Base-by-base conservation (phyloP, 2,329 filamentous ascomycete genomes). In the Phyllosticta citriasiana region DNA sequence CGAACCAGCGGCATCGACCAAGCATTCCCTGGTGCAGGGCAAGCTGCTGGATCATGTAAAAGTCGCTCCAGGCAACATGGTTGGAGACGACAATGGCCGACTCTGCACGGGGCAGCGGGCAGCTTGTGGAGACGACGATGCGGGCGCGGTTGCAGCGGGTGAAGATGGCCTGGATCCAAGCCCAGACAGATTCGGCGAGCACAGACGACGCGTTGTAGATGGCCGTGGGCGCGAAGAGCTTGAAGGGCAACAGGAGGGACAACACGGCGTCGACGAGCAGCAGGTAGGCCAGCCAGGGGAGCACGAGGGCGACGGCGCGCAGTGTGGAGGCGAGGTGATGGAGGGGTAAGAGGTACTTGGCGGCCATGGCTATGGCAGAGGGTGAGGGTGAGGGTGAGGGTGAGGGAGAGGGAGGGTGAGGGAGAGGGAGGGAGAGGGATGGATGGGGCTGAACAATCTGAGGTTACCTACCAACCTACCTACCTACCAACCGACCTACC, bases 31-130 rank as follows among this genome's bases (percentile, higher is more conserved):
- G 72, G 52, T 74, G 74, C 55, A 79, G 66, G 14, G 83, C 83
- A 52, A 85, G 71, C 47, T 79, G 78, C 71, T 87, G 83, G 64
- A 86, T 82, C 76, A 85, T 79, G 73, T 85, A 87, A 68, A 87
- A 85, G 70, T 86, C 84, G 61, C 78, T 76, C 84, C 83, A 86
- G 57, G 77, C 78, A 50, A 84, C 79, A 71, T 86, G 84, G 68
- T 86, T 85, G 59, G 79, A 75, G 59, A 86, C 73, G 33, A 86
- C 80, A 59, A 87, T 79, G 59, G 82, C 83, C 26, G 80, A 83
- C 71, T 87, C 84, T n/a, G 75, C 76, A 10, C 63, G 60, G 1
- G 81, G 82, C 8, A 85, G 71, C 16, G 52, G 50, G 30, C 33
- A 50, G 25, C 22, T 60, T 50, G 57, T 35, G 7, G 82, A 82